A percentile compares a stretch with the other conserved stretches of the same genome.
phyloP scores from a whole-genome alignment of 1,284 basidiomycete genomes.

The Rhodotorula sp. region DNA sequence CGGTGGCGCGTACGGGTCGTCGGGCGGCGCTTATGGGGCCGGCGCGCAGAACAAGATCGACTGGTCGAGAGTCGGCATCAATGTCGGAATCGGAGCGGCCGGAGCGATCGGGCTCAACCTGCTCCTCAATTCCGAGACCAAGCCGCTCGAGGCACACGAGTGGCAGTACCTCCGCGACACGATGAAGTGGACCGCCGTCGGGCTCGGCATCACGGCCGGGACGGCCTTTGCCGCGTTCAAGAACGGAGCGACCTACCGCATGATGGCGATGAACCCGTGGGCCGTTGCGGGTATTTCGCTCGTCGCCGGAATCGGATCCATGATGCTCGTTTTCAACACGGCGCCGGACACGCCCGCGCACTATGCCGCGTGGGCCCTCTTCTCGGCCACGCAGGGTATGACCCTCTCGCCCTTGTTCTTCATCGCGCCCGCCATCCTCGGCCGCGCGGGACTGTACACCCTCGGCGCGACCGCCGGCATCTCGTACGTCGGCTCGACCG shows the following conservation, averaged over 20 bases:
- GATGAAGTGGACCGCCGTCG: conserved; percentile 81
- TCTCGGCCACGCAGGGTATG: conserved; percentile 76
- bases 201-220: conserved; percentile 67
- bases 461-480: conserved; percentile 71
- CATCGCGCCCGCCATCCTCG: conserved; percentile 76
- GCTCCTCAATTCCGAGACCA: conserved; percentile 71
- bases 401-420: conserved; percentile 81
- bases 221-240: conserved; percentile 75
- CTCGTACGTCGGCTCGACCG: conserved; percentile 80
- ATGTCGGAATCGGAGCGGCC: conserved; percentile 33
- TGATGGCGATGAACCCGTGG: conserved; percentile 85
- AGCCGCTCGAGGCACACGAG: conserved; percentile 9
- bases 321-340: conserved; percentile 70
- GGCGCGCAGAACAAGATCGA: conserved; percentile 6
- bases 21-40: neutral
- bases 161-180: conserved; percentile 62
- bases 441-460: conserved; percentile 86
- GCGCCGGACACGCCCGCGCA: conserved; percentile 67
- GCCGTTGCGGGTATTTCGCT: conserved; percentile 78
- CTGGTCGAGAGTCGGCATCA: conserved; percentile 25
- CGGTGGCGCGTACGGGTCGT: neutral
- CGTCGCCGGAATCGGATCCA: conserved; percentile 53
- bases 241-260: conserved; percentile 67
- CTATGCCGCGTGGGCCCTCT: conserved; percentile 62
- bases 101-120: conserved; percentile 58